Conservation (phyloP, 2,329 filamentous ascomycete genomes). For the Phoma herbarum region DNA sequence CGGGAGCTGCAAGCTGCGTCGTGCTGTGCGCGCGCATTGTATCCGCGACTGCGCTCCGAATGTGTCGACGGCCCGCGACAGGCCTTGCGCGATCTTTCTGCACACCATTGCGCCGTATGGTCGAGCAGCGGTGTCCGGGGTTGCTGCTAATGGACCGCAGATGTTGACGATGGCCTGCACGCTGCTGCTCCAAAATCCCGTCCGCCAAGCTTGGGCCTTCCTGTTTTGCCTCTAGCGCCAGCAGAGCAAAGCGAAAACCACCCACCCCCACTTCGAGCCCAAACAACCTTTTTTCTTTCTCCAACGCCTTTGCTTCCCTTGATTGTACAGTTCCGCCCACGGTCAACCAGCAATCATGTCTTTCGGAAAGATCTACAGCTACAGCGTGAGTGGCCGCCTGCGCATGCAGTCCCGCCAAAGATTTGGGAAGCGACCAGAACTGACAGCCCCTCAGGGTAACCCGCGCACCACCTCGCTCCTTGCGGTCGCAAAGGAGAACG, state of each 20-base stretch:
- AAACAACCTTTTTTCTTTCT: conserved; percentile 40
- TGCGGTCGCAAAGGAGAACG: conserved; percentile 97
- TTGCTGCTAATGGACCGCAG: conserved; percentile 19
- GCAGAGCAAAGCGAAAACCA: conserved; percentile 35
- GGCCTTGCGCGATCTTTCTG: conserved; percentile 42
- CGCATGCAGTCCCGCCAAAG: conserved; percentile 1
- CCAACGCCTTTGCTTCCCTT: conserved; percentile 35
- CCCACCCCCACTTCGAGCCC: conserved; percentile 36
- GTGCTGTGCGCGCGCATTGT: conserved; percentile 36
- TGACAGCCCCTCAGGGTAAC: conserved; percentile 71
- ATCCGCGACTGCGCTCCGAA: conserved; percentile 31
- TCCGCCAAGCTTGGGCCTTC: conserved; percentile 16
- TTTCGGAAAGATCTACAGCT: conserved; percentile 97
- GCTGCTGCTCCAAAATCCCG: conserved; percentile 13
- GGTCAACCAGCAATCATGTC: conserved; percentile 71
- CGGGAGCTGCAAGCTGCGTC: conserved; percentile 29
- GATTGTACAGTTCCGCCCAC: conserved; percentile 42
- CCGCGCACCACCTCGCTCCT: conserved; percentile 86
- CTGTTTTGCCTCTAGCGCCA: conserved; percentile 4
- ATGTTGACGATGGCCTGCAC: conserved; percentile 21
- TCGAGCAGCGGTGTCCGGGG: conserved; percentile 17
- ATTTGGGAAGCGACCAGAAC: conserved; percentile 11
- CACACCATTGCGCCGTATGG: conserved; percentile 39
- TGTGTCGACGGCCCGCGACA: conserved; percentile 40
- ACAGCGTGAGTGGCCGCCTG: conserved; percentile 60